These are phyloP conservation scores for Ceratobasidium sp. DNA, from an alignment of 1,284 basidiomycete genomes.

Conservation along the genomic window DNA sequence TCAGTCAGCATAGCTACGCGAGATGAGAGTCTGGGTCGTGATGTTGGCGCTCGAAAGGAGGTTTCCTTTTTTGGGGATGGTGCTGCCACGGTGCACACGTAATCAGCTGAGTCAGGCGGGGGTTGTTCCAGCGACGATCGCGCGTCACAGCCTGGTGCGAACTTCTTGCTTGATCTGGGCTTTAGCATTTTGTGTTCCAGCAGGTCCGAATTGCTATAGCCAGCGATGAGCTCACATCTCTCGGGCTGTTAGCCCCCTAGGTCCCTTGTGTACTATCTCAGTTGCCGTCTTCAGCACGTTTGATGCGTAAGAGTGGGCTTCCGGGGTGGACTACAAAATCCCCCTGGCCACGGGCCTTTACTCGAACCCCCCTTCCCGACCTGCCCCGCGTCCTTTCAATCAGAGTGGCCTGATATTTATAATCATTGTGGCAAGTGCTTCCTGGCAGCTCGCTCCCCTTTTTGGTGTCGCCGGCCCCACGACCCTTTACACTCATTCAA, in stretches of 20 bases:
- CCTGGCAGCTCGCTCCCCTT: slow-evolving; percentile 28
- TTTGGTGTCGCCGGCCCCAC: slow-evolving; percentile 34
- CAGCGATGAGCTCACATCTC: slow-evolving; percentile 41
- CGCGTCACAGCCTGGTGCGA: slow-evolving; percentile 22
- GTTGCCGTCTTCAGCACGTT: slow-evolving; percentile 37
- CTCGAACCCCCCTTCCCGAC: slow-evolving; percentile 28
- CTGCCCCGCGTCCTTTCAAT: slow-evolving; percentile 30
- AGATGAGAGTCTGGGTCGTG: slow-evolving; percentile 7
- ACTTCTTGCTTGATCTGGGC: slow-evolving; percentile 36
- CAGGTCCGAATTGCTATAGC: slow-evolving; percentile 37
- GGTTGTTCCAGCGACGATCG: slow-evolving; percentile 22
- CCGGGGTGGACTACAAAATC: slow-evolving; percentile 39
- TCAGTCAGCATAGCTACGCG: slow-evolving; percentile 1
- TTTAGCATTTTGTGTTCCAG: slow-evolving; percentile 14
- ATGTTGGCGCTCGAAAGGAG: slow-evolving; percentile 3
- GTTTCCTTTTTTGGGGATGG: slow-evolving; percentile 18
- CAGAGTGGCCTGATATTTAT: slow-evolving; percentile 42
- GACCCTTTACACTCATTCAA: slow-evolving; percentile 19
- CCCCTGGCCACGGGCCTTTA: slow-evolving; percentile 4
- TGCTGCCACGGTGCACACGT: slow-evolving; percentile 6
- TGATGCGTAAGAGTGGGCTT: slow-evolving; percentile 31
- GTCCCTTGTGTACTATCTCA: slow-evolving; percentile 26
- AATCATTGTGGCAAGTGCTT: slow-evolving; percentile 29
- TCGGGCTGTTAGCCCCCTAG: slow-evolving; percentile 5
- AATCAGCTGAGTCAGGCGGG: slow-evolving; percentile 16